phyloP scores from a whole-genome alignment of 139 green algal genomes.

The Closterium sp. region DNA sequence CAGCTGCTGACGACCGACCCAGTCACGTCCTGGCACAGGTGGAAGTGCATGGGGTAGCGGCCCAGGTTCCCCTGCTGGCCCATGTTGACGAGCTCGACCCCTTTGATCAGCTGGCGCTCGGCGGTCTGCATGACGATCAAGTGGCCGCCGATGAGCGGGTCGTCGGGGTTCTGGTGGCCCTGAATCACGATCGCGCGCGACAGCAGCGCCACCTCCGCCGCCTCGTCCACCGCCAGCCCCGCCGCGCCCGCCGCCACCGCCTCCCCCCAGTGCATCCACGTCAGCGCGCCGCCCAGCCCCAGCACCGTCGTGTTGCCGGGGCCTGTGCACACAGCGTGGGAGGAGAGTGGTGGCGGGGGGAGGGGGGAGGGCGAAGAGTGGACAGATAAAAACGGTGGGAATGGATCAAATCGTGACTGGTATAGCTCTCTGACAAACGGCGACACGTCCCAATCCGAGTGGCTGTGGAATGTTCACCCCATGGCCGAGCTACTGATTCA shows the following conservation, averaged over 20 bases:
- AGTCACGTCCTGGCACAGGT: conserved; percentile 57
- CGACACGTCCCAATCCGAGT: too few relatives aligned
- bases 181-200: conserved; percentile 42
- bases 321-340: not conserved
- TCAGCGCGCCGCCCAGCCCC: not conserved
- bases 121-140: conserved; percentile 38
- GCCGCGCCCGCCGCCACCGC: not conserved
- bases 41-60: conserved; percentile 49
- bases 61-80: conserved; percentile 45
- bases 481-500: too few relatives aligned
- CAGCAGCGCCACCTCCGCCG: conserved; percentile 32
- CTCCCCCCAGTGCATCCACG: conserved; percentile 40
- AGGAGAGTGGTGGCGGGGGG: not conserved
- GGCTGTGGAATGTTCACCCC: too few relatives aligned
- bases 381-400: too few relatives aligned
- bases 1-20: not conserved
- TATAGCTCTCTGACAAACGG: too few relatives aligned
- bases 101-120: conserved; percentile 5
- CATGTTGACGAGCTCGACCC: conserved; percentile 46
- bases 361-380: not conserved
- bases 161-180: conserved; percentile 15
- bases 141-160: conserved; percentile 35
- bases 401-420: too few relatives aligned
- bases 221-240: conserved; percentile 15
- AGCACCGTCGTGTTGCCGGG: not conserved